Evolutionary conservation across 2,329 filamentous ascomycete species (phyloP).

Genomic region (Colletotrichum paranaense): DNA sequence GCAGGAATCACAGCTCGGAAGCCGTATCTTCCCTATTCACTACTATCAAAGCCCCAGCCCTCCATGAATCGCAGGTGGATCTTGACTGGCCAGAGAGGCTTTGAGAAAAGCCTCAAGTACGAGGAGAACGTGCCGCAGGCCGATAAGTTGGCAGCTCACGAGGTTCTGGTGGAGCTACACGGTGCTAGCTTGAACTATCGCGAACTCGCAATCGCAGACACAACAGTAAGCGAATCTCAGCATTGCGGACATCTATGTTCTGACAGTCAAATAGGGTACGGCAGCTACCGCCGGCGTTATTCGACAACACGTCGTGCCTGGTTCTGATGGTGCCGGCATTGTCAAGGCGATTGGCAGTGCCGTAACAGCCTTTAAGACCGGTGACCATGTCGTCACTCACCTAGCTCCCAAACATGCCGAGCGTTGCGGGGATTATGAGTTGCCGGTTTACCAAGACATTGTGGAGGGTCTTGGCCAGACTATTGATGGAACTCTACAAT

Average conservation of each 20-base stretch:
- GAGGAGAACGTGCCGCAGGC: constrained; percentile 39
- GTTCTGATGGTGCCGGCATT: constrained; percentile 55
- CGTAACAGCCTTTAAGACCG: constrained; percentile 58
- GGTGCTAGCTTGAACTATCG: constrained; percentile 62
- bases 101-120: constrained; percentile 47
- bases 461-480: constrained; percentile 37
- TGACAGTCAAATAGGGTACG: constrained; percentile 26
- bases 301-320: constrained; percentile 43
- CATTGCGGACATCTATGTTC: too few species aligned
- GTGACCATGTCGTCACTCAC: constrained; percentile 67
- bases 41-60: too few species aligned
- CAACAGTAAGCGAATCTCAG: constrained; percentile 34
- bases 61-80: constrained; percentile 47
- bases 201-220: constrained; percentile 55
- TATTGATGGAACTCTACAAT: constrained; percentile 67
- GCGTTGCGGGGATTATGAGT: constrained; percentile 27
- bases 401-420: constrained; percentile 44
- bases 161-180: constrained; percentile 70
- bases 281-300: constrained; percentile 40
- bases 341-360: constrained; percentile 62
- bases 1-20: too few species aligned
- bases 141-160: constrained; percentile 61
- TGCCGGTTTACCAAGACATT: not conserved
- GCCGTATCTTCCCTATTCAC: too few species aligned
- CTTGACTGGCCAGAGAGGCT: constrained; percentile 46